These are phyloP conservation scores for Lobosporangium transversale DNA, from an alignment of 192 early-diverging fungal genomes.

Conservation along the genomic window DNA sequence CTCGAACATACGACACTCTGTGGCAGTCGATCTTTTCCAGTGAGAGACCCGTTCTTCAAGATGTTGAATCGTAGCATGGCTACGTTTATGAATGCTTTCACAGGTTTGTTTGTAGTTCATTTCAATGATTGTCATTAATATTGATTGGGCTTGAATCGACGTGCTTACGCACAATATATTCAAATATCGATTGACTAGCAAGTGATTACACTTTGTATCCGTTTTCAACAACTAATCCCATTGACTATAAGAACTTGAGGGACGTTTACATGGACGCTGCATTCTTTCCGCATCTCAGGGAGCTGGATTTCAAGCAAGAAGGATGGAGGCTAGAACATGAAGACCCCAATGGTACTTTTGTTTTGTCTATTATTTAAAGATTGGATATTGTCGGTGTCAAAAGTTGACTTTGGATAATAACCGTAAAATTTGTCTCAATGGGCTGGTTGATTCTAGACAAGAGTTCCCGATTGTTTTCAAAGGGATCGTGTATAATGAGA, in stretches of 20 bases:
- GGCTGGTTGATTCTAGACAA: no score
- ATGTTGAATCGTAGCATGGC: slow-evolving; percentile 97
- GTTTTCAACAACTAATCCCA: slow-evolving; percentile 88
- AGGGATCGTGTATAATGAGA: slow-evolving; percentile 98
- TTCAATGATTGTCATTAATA: no score
- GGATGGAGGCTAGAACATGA: slow-evolving; percentile 93
- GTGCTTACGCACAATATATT: background rate
- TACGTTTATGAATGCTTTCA: slow-evolving; percentile 98
- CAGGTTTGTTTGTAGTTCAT: slow-evolving; percentile 61
- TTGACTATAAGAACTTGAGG: slow-evolving; percentile 90
- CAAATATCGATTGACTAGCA: slow-evolving; percentile 50
- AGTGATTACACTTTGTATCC: slow-evolving; percentile 92
- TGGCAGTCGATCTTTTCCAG: slow-evolving; percentile 85
- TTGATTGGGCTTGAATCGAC: no score
- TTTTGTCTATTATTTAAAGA: no score
- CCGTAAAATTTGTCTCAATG: no score
- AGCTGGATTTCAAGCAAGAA: slow-evolving; percentile 92
- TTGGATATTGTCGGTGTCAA: no score
- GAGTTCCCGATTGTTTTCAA: slow-evolving; percentile 83
- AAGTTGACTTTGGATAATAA: no score
- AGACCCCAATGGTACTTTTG: slow-evolving; percentile 60
- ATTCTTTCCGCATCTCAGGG: slow-evolving; percentile 79
- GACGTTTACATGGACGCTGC: slow-evolving; percentile 92
- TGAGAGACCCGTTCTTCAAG: slow-evolving; percentile 97
- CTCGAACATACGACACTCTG: slow-evolving; percentile 96